Base-by-base conservation (phyloP, 179 eudicot genomes). In the Nepenthes alata region DNA sequence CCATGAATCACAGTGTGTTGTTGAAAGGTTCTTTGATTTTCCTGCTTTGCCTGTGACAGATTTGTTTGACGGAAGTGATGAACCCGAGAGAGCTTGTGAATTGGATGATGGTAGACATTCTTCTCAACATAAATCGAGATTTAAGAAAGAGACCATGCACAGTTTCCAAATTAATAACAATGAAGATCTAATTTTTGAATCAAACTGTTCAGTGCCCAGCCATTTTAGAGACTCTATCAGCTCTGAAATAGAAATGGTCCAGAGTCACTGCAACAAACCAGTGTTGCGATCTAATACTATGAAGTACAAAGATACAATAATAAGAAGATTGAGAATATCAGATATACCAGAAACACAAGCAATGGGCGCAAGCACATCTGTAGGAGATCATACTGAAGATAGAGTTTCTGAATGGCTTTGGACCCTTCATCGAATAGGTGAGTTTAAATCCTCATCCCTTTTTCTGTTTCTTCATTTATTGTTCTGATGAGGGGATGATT, bases 401-500 rank as follows among this genome's bases (percentile, higher is more conserved):
- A 86, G 84, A 78, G 93, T 83, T 47, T 84, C 96, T 53, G 98
- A 93, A 62, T 93, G 98, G 98, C 96, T 87, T 55, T 93, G 98
- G 96, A 93, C 98, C 61, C 78, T 93, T 76, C 98, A 93, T 70
- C 83, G 81, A 59, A 93, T 93, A 72, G 98, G 98, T 93, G 93
- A 94, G 89, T 85, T 52, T 86, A 96, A 89, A 89, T 95, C 61
- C 78, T 25, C 25, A 25, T 25, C 25, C 25, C 25, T 25, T 25
- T 25, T 25, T 25, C 25, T 48, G n/a, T 55, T 66, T 58, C 15
- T 60, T 52, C n/a, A 53, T 34, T 36, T 62, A 49, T 37, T 47
- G 38, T 15, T 54, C 12, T 64, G 38, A 64, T 64, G 54, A 49
- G 52, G 15, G 61, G 35, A 35, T 52, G 58, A 57, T 61, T 7